These are phyloP conservation scores for Polyplosphaeria fusca DNA, from an alignment of 495 filamentous ascomycete species.

Conservation along the genomic window DNA sequence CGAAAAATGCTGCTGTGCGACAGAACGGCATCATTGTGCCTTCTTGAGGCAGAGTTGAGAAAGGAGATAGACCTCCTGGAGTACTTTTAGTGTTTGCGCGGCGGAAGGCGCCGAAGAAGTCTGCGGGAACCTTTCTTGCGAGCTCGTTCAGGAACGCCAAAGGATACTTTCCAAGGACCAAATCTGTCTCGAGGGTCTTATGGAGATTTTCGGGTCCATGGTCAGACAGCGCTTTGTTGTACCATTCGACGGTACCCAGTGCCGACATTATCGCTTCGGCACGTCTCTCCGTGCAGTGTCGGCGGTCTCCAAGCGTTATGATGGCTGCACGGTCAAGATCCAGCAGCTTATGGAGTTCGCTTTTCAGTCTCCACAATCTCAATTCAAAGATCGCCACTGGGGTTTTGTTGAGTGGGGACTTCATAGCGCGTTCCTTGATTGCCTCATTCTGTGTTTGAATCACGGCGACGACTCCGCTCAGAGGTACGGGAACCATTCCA, in stretches of 20 bases:
- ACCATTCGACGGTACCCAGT: not conserved
- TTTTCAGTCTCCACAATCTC: too few relatives aligned
- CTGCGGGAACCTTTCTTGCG: not conserved
- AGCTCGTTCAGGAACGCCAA: not conserved
- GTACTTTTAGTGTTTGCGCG: not conserved
- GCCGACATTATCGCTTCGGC: not conserved
- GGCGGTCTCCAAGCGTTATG: not conserved
- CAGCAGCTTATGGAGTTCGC: not conserved
- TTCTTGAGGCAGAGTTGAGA: not conserved
- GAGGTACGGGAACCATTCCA: too few relatives aligned
- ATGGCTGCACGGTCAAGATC: not conserved
- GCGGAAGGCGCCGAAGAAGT: not conserved
- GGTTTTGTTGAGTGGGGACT: too few relatives aligned
- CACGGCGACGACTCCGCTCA: too few relatives aligned
- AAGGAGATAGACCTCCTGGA: not conserved
- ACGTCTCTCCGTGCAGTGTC: not conserved
- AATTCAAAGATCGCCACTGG: too few relatives aligned
- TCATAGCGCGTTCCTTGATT: too few relatives aligned
- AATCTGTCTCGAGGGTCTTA: not conserved
- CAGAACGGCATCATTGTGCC: not conserved
- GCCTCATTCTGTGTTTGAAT: too few relatives aligned
- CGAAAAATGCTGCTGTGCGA: not conserved
- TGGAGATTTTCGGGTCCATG: not conserved
- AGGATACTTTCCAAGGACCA: not conserved
- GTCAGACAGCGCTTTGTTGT: not conserved